Evolutionary conservation across 805 yeast species (phyloP).

Genomic region (Kregervanrija fluxuum): DNA sequence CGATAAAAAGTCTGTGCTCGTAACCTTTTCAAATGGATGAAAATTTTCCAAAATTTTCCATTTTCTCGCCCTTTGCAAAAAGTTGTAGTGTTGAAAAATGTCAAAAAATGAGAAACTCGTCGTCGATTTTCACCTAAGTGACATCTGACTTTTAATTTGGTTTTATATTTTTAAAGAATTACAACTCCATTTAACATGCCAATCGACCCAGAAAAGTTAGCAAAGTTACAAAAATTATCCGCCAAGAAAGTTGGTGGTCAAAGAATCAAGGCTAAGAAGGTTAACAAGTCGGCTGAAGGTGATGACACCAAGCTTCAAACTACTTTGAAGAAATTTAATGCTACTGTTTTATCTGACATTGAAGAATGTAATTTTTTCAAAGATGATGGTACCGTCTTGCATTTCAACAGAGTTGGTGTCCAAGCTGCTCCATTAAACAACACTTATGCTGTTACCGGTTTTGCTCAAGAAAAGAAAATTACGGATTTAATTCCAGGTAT

Average conservation of each 20-base stretch:
- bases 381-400: slow-evolving; percentile 93
- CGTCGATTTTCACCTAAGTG: no score
- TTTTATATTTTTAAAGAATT: no score
- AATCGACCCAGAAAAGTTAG: slow-evolving; percentile 89
- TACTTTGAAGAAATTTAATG: slow-evolving; percentile 81
- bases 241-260: slow-evolving; percentile 78
- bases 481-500: slow-evolving; percentile 91
- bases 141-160: no score
- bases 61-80: no score
- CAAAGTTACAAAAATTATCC: slow-evolving; percentile 81
- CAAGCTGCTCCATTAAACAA: slow-evolving; percentile 88
- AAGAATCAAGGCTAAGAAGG: slow-evolving; percentile 89
- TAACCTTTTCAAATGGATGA: no score
- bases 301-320: slow-evolving; percentile 90
- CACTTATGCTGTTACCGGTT: slow-evolving; percentile 92
- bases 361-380: slow-evolving; percentile 97
- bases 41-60: no score
- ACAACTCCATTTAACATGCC: slow-evolving; percentile 43
- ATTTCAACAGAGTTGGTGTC: slow-evolving; percentile 93
- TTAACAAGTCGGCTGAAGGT: slow-evolving; percentile 56
- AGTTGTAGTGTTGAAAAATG: no score
- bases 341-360: slow-evolving; percentile 79
- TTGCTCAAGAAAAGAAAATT: slow-evolving; percentile 86
- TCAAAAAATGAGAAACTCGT: no score
- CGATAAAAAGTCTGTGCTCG: no score